Percentiles rank a stretch among this genome's conserved stretches.
These are phyloP conservation scores for Lentinula guzmanii DNA, from an alignment of 768 basidiomycete genomes.

Conservation along the genomic window DNA sequence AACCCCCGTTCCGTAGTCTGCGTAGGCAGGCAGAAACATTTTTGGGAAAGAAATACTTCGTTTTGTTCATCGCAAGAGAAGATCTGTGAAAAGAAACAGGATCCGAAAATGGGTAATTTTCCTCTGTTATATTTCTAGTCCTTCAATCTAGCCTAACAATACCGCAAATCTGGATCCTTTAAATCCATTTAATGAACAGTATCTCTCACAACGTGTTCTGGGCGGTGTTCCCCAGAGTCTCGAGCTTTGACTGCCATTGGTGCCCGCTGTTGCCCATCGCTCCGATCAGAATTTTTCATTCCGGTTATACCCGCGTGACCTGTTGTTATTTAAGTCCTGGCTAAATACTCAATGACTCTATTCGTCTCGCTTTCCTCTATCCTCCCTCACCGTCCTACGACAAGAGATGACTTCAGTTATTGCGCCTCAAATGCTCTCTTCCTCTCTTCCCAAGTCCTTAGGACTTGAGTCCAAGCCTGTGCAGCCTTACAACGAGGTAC, in stretches of 20 bases:
- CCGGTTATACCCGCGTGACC: constrained; percentile 9
- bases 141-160: neutral
- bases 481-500: constrained; percentile 27
- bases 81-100: neutral
- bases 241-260: neutral
- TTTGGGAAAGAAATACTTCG: neutral
- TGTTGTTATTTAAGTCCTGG: neutral
- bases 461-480: constrained; percentile 14
- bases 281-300: constrained; percentile 3
- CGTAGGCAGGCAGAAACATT: neutral
- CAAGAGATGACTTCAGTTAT: neutral
- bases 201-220: neutral
- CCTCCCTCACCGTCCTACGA: neutral
- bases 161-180: neutral
- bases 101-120: neutral
- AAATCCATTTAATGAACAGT: neutral
- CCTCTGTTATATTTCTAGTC: neutral
- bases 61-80: neutral
- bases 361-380: neutral
- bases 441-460: neutral
- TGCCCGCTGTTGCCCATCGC: neutral
- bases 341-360: neutral
- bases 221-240: neutral
- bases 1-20: neutral
- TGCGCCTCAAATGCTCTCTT: constrained; percentile 1